Evolutionary conservation across 2,329 filamentous ascomycete species (phyloP).

Genomic region (Penicillium sp.): DNA sequence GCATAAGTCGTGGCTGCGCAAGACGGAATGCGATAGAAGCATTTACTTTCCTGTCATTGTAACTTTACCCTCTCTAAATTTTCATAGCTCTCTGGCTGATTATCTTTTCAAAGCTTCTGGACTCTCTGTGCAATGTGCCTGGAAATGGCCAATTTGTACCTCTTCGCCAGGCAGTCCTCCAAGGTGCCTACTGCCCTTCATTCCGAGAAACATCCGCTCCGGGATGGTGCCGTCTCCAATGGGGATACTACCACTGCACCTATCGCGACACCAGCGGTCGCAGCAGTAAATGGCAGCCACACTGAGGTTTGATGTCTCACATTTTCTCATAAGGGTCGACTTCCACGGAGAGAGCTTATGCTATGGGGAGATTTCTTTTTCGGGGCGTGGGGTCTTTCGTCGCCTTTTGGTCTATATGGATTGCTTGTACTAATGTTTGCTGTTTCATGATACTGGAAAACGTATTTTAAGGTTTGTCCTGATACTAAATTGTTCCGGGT

Average conservation of each 20-base stretch:
- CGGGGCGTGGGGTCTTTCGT: too few species aligned
- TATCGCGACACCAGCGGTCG: not conserved
- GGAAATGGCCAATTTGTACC: conserved; percentile 19
- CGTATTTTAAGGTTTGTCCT: too few species aligned
- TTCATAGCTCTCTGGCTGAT: too few species aligned
- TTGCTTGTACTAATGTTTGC: too few species aligned
- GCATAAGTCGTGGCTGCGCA: not conserved
- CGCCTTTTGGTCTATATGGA: too few species aligned
- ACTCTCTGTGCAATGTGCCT: conserved; percentile 17
- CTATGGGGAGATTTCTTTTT: too few species aligned
- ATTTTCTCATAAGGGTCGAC: not conserved
- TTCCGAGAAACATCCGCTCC: not conserved
- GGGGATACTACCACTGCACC: not conserved
- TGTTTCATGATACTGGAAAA: too few species aligned
- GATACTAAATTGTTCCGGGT: too few species aligned
- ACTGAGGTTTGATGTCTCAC: not conserved
- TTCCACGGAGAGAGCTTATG: too few species aligned
- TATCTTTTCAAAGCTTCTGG: conserved; percentile 13
- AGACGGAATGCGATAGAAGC: not conserved
- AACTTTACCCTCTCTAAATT: not conserved
- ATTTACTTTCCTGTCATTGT: not conserved
- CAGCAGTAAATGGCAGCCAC: not conserved
- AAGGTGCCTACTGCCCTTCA: not conserved
- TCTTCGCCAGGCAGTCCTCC: too few species aligned
- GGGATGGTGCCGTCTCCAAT: not conserved